A percentile compares a stretch with the other conserved stretches of the same genome.
Conservation (phyloP, 2,329 filamentous ascomycete species). For the Fusarium goolgardi region DNA sequence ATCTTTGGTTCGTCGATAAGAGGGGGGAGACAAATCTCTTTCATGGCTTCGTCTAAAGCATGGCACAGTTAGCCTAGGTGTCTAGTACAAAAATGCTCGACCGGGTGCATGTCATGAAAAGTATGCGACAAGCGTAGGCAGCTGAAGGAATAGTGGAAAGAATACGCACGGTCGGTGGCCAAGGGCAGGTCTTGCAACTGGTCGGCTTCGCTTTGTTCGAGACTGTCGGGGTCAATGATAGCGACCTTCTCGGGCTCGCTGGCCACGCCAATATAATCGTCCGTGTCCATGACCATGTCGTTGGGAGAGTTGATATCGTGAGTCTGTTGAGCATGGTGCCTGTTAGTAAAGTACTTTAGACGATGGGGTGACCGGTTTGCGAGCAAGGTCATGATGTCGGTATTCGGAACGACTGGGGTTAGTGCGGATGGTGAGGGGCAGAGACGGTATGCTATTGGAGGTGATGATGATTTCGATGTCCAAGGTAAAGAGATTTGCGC, state of each 20-base stretch:
- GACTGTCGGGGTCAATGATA: constrained; percentile 66
- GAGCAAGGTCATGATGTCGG: constrained; percentile 40
- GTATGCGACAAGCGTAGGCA: constrained; percentile 6
- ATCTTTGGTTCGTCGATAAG: constrained; percentile 81
- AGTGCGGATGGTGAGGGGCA: constrained; percentile 35
- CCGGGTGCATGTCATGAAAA: not conserved
- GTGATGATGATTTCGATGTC: constrained; percentile 29
- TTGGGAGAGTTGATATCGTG: constrained; percentile 67
- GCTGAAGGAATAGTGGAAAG: constrained; percentile 6
- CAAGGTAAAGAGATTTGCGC: constrained; percentile 26
- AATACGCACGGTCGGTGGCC: constrained; percentile 65
- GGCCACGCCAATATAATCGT: constrained; percentile 65
- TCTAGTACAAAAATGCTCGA: not conserved
- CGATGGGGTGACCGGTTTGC: constrained; percentile 36
- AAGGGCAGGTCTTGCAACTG: constrained; percentile 60
- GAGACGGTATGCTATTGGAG: constrained; percentile 30
- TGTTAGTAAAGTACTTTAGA: constrained; percentile 44
- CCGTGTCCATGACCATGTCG: constrained; percentile 67
- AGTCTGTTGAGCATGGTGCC: constrained; percentile 53
- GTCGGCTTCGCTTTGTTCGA: constrained; percentile 60
- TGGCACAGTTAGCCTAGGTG: constrained; percentile 37
- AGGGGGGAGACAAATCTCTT: constrained; percentile 79
- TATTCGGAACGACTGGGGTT: constrained; percentile 38
- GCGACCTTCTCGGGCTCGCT: constrained; percentile 63
- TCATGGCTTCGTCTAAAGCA: constrained; percentile 81